These are phyloP conservation scores for Graphiopsis chlorocephala DNA, from an alignment of 2,329 filamentous ascomycete species.

Conservation along the genomic window DNA sequence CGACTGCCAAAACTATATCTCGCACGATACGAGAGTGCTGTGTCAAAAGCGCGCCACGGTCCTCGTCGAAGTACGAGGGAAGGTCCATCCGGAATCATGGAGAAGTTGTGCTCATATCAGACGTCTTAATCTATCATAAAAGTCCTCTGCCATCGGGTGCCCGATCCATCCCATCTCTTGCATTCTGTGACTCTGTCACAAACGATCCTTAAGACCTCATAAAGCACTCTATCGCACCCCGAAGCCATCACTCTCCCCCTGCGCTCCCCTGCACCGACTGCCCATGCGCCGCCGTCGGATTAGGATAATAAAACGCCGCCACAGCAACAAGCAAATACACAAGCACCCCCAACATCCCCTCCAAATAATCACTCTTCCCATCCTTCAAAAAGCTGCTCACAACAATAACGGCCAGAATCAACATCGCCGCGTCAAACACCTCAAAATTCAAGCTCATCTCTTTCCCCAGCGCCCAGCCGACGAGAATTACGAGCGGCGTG, in stretches of 20 bases:
- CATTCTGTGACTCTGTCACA: neutral
- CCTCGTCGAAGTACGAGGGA: no score
- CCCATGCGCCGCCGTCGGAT: constrained; percentile 36
- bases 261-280: constrained; percentile 12
- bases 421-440: constrained; percentile 76
- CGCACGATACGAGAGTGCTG: neutral
- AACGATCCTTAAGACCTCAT: neutral
- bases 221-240: neutral
- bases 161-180: neutral
- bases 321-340: constrained; percentile 64
- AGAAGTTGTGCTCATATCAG: neutral
- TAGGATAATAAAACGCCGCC: constrained; percentile 60
- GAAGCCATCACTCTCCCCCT: neutral
- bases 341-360: constrained; percentile 76
- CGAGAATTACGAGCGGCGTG: constrained; percentile 75
- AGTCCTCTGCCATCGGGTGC: neutral
- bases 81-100: neutral
- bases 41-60: no score
- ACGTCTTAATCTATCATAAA: neutral
- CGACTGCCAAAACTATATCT: neutral
- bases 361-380: constrained; percentile 85
- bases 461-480: constrained; percentile 73
- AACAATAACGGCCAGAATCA: constrained; percentile 80
- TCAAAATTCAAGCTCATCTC: constrained; percentile 79
- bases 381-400: constrained; percentile 86